phyloP scores from a whole-genome alignment of 345 rosid genomes.

The thale cress (Arabidopsis thaliana) region TAIR10.1 NC_003075.7:18008501-18009000 shows the following conservation, averaged over 20 bases:
- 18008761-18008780: constrained; percentile 77
- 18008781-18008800: constrained; percentile 77
- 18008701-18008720: constrained; percentile 61
- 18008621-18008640: no score
- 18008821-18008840: constrained; percentile 77
- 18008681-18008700: constrained; percentile 51
- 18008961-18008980: not conserved
- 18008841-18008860: constrained; percentile 81
- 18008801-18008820: constrained; percentile 86
- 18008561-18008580: no score
- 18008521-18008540: no score
- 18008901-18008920: not conserved
- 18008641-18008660: no score
- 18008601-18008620: no score
- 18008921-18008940: not conserved
- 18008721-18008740: constrained; percentile 57
- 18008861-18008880: constrained; percentile 71
- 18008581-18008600: no score
- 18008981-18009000: not conserved
- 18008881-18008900: not conserved
- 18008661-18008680: not conserved
- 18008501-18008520: not conserved
- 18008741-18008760: constrained; percentile 66
- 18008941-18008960: no score
- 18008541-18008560: no score